These are phyloP conservation scores for Beauveria bassiana DNA, from an alignment of 2,329 filamentous ascomycete genomes.

Conservation along the genomic window DNA sequence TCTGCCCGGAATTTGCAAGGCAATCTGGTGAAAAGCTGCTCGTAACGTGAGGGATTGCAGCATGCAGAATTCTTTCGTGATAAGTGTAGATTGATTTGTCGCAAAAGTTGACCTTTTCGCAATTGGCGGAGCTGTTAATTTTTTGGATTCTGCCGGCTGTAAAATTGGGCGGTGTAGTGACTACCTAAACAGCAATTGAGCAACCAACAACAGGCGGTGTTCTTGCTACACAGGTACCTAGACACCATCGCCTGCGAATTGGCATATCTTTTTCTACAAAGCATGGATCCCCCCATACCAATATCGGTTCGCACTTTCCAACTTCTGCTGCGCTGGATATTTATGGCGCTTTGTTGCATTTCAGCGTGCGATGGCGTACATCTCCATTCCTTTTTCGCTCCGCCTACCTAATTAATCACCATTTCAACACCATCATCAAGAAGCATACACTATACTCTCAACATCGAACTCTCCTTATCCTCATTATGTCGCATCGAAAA, in stretches of 20 bases:
- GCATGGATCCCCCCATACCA: neutral
- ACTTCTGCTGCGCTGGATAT: neutral
- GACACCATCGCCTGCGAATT: too few species aligned
- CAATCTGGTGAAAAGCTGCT: neutral
- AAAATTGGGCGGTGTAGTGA: slow-evolving; percentile 10
- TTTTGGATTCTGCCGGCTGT: slow-evolving; percentile 12
- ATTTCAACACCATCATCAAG: neutral
- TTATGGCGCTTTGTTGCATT: neutral
- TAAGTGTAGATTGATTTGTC: neutral
- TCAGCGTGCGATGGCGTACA: neutral
- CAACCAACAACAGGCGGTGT: neutral
- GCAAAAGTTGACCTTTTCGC: neutral
- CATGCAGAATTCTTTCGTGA: neutral
- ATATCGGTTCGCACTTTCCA: neutral
- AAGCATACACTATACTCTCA: neutral
- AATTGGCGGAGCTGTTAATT: neutral
- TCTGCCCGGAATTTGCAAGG: neutral
- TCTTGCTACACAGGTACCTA: neutral
- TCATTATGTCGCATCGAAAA: neutral
- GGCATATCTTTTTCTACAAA: neutral
- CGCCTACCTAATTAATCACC: neutral
- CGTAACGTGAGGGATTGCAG: neutral
- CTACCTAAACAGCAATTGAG: neutral
- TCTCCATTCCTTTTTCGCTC: neutral
- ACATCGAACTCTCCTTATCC: neutral